These are phyloP conservation scores for Glaciozyma martinii DNA, from an alignment of 768 basidiomycete species.

Conservation along the genomic window DNA sequence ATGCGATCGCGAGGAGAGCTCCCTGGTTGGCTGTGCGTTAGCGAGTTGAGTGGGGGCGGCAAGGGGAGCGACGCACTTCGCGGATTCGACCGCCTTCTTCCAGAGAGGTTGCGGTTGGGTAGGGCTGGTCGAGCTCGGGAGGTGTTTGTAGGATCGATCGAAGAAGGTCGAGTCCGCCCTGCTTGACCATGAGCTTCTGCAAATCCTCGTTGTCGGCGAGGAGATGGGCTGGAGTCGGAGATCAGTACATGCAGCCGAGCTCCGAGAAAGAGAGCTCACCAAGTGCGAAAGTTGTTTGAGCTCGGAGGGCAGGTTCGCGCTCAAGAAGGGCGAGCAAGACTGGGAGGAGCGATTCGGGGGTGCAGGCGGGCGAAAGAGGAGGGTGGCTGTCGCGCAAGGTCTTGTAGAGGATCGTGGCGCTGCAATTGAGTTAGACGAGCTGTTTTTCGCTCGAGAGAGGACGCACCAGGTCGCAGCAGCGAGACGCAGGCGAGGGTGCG, in stretches of 20 bases:
- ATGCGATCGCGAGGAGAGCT: conserved; percentile 61
- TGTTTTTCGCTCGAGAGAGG: background rate
- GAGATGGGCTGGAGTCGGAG: conserved; percentile 48
- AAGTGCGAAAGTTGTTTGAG: conserved; percentile 14
- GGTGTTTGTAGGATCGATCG: conserved; percentile 37
- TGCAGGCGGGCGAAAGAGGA: background rate
- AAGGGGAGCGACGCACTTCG: conserved; percentile 26
- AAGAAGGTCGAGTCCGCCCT: conserved; percentile 55
- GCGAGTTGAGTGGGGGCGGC: background rate
- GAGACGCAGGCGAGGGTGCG: conserved; percentile 12
- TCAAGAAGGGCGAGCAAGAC: conserved; percentile 23
- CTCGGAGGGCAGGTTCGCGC: conserved; percentile 11
- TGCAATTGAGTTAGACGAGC: background rate
- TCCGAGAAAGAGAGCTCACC: conserved; percentile 5
- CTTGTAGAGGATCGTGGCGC: background rate
- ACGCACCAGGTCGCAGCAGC: conserved; percentile 6
- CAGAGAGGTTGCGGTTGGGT: conserved; percentile 16
- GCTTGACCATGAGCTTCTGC: conserved; percentile 61
- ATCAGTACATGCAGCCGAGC: background rate
- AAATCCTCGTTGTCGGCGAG: conserved; percentile 61
- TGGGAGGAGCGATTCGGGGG: conserved; percentile 3
- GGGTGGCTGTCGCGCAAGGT: background rate
- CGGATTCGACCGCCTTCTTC: conserved; percentile 11
- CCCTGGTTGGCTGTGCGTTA: conserved; percentile 45
- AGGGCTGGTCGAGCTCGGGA: conserved; percentile 32